Evolutionary conservation across 1,284 basidiomycete species (phyloP), one percentile per base, ranked within the genome.

Genomic region (Meira nashicola): DNA sequence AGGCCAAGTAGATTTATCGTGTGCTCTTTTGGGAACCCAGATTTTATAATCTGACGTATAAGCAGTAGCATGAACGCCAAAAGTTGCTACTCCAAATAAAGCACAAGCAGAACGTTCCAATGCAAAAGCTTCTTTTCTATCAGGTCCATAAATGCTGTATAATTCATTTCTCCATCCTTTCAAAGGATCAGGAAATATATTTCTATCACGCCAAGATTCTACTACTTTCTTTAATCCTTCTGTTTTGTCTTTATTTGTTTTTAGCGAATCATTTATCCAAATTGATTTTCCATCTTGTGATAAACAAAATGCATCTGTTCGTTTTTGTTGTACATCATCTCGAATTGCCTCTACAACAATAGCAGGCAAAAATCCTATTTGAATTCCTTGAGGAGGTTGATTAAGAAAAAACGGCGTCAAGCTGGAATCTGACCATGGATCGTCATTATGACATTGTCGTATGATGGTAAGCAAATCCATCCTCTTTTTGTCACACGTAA

Each of bases 81-180:
- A 94, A 0, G 93, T 96, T 0, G 44, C 46, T 9, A 55, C 23
- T 9, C 94, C 92, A 71, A 96, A 96, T 40, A 97, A 80, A 0
- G 89, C 85, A 70, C 89, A 90, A 0, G 90, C 91, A 0, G 90
- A 83, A 54, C 94, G 85, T 79, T 98, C 94, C 82, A 97, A 84
- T 72, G 86, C 84, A 77, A 96, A 95, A 17, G 44, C 61, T 59
- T 21, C 59, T 64, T 17, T 11, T 17, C 19, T 2, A 17, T 28
- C 39, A 1, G 54, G 62, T 1, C 66, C 71, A 54, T 75, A 76
- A 43, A 75, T 62, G 1, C 65, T 64, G 43, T 76, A 74, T 12
- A 68, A 63, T 65, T 76, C 58, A 41, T 63, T 62, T 14, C 55
- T 28, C 66, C 62, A 63, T 1, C 58, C 62, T n/a, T 58, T 51